Evolutionary conservation across 1,284 basidiomycete genomes (phyloP).

Genomic region (Wolfiporia cocos): DNA sequence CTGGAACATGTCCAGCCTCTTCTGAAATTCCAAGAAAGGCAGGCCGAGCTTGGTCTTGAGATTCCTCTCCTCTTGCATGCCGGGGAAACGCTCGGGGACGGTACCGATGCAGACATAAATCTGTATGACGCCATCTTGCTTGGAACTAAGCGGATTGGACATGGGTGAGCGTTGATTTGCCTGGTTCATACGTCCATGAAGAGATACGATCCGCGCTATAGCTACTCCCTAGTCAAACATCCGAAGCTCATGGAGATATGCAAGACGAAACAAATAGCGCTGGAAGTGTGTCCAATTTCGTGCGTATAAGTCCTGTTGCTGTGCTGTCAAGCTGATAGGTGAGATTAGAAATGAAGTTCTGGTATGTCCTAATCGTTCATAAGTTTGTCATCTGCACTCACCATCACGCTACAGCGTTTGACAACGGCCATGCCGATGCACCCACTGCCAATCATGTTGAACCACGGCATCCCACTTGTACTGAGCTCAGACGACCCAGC

Average conservation of each 20-base stretch:
- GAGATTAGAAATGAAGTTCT: conserved; percentile 57
- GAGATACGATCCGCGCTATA: conserved; percentile 21
- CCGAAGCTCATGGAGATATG: conserved; percentile 64
- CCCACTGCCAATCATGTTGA: conserved; percentile 61
- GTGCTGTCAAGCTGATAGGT: conserved; percentile 7
- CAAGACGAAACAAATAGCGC: conserved; percentile 51
- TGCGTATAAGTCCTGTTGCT: conserved; percentile 27
- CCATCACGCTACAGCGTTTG: conserved; percentile 37
- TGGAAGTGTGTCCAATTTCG: conserved; percentile 73
- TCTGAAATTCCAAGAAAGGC: conserved; percentile 50
- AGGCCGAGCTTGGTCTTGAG: conserved; percentile 50
- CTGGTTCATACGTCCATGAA: neutral
- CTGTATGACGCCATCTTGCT: conserved; percentile 74
- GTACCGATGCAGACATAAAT: conserved; percentile 62
- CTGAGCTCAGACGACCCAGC: conserved; percentile 70
- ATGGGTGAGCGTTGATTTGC: conserved; percentile 44
- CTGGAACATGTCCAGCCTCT: conserved; percentile 61
- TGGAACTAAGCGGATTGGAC: conserved; percentile 74
- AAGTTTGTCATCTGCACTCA: neutral
- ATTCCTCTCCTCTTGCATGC: conserved; percentile 80
- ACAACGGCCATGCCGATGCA: conserved; percentile 74
- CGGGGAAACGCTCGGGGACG: conserved; percentile 75
- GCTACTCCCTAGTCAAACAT: conserved; percentile 69
- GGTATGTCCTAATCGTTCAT: conserved; percentile 30
- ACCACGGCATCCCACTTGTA: conserved; percentile 63